Percentiles rank a stretch among this genome's conserved stretches.
Evolutionary conservation across 2,329 filamentous ascomycete genomes (phyloP).

Genomic region (Arthrobotrys sphaeroides): DNA sequence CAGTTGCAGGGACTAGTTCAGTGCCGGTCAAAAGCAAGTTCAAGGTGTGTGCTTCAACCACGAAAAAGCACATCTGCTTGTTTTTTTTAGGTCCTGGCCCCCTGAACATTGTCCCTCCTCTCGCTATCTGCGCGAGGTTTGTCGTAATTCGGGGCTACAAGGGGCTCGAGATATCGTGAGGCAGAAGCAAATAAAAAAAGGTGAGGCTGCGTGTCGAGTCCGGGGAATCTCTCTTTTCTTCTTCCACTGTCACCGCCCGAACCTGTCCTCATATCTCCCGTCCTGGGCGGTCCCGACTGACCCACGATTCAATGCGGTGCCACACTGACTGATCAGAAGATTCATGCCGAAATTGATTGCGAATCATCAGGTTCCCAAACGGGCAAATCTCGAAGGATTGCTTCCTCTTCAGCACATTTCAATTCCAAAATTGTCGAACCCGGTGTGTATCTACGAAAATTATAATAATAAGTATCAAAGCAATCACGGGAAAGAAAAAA

Average conservation of each 20-base stretch:
- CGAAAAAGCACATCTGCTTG: slow-evolving; percentile 4
- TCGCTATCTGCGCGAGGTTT: slow-evolving; percentile 11
- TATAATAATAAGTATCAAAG: not conserved
- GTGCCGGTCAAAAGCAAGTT: slow-evolving; percentile 27
- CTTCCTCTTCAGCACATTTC: slow-evolving; percentile 26
- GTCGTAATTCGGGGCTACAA: slow-evolving; percentile 9
- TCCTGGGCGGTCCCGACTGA: slow-evolving; percentile 15
- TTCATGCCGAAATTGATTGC: slow-evolving; percentile 13
- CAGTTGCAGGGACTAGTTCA: too few relatives aligned
- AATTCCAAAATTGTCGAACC: slow-evolving; percentile 21
- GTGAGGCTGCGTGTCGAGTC: not conserved
- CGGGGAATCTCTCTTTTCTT: slow-evolving; percentile 20
- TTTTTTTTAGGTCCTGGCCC: slow-evolving; percentile 14
- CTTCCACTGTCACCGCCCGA: slow-evolving; percentile 13
- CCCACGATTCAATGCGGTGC: not conserved
- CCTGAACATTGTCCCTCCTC: not conserved
- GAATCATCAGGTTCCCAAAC: slow-evolving; percentile 13
- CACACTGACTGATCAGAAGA: not conserved
- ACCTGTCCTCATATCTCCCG: slow-evolving; percentile 7
- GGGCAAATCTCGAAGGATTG: slow-evolving; percentile 36
- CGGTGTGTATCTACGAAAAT: not conserved
- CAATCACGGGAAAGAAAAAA: too few relatives aligned
- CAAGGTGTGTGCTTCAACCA: slow-evolving; percentile 9
- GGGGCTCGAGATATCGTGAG: not conserved
- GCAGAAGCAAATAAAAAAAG: slow-evolving; percentile 16